Evolutionary conservation across 768 basidiomycete genomes (phyloP), one percentile per base, ranked within the genome.

Genomic region (Tricholoma furcatifolium): DNA sequence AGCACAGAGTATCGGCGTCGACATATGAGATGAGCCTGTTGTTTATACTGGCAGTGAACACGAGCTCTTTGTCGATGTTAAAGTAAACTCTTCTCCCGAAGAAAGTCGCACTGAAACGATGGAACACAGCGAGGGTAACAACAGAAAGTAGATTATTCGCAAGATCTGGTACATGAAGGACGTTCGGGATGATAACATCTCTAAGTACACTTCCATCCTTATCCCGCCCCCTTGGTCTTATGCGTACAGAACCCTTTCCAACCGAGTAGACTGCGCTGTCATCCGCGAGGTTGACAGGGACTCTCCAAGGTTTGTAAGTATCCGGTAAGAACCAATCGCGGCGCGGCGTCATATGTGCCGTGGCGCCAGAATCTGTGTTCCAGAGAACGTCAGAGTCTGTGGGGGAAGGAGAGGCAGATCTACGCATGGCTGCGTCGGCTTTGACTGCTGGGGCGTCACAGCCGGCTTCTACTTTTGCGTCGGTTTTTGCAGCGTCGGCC

Each of bases 181-280:
- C 56, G 44, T 49, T 14, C 1, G 56, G 15, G 27, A 58, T 35
- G 14, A 59, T 55, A 39, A 61, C 54, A 54, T 51, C 32, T 30
- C 48, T 34, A 30, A 24, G 17, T 38, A n/a, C n/a, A n/a, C n/a
- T n/a, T n/a, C n/a, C n/a, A n/a, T n/a, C n/a, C n/a, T n/a, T n/a
- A n/a, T n/a, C n/a, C n/a, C n/a, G n/a, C n/a, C n/a, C n/a, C n/a
- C n/a, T n/a, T n/a, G n/a, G n/a, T n/a, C n/a, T n/a, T n/a, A n/a
- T n/a, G n/a, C n/a, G n/a, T n/a, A n/a, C n/a, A n/a, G n/a, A n/a
- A n/a, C n/a, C n/a, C n/a, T n/a, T n/a, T n/a, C n/a, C n/a, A n/a
- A n/a, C n/a, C n/a, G n/a, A n/a, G n/a, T n/a, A n/a, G n/a, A n/a
- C n/a, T n/a, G n/a, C n/a, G n/a, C n/a, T n/a, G n/a, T n/a, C n/a